Conservation (phyloP, 2,329 filamentous ascomycete species). For the Ilyonectria mors-panacis region DNA sequence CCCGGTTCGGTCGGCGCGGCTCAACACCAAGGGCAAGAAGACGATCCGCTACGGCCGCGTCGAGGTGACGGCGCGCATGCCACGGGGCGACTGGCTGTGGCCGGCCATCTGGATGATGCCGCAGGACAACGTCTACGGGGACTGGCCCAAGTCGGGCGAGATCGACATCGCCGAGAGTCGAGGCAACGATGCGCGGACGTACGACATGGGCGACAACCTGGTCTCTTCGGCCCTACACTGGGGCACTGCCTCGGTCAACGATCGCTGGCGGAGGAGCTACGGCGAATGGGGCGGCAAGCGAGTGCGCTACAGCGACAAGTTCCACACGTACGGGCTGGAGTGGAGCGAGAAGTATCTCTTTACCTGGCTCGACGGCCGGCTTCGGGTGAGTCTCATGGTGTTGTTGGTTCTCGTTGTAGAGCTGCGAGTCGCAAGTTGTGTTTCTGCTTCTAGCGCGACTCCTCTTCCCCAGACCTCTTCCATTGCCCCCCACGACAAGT, state of each 20-base stretch:
- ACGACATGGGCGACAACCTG: conserved; percentile 54
- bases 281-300: conserved; percentile 51
- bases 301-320: conserved; percentile 55
- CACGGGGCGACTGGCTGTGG: conserved; percentile 70
- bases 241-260: conserved; percentile 51
- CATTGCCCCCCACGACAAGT: not conserved
- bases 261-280: conserved; percentile 52
- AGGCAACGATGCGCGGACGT: conserved; percentile 59
- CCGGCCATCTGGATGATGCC: conserved; percentile 64
- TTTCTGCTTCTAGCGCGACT: not conserved
- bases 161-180: conserved; percentile 68
- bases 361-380: conserved; percentile 63
- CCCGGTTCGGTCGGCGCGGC: conserved; percentile 63
- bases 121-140: conserved; percentile 61
- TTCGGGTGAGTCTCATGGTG: conserved; percentile 50
- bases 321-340: conserved; percentile 66
- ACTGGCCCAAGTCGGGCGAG: conserved; percentile 67
- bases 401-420: too few species aligned
- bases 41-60: conserved; percentile 65
- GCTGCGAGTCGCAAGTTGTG: conserved; percentile 50
- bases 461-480: not conserved
- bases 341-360: conserved; percentile 67
- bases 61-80: conserved; percentile 68
- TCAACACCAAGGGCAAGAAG: conserved; percentile 60
- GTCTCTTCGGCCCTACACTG: conserved; percentile 62